These are phyloP conservation scores for Neurospora sp. DNA, from an alignment of 2,329 filamentous ascomycete genomes.

Conservation along the genomic window DNA sequence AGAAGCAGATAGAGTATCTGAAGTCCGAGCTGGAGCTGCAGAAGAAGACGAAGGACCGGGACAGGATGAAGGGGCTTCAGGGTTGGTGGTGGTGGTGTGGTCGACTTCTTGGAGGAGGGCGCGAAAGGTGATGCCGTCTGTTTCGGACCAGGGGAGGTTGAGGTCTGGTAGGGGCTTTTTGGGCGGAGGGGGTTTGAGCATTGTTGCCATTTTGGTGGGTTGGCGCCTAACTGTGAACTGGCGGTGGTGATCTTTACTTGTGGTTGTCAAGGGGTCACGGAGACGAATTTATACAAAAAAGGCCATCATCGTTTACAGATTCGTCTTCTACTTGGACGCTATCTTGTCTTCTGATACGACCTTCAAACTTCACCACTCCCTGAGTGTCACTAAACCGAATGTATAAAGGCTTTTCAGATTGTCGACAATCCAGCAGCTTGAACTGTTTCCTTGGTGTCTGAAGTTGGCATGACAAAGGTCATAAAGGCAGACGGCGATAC, in stretches of 20 bases:
- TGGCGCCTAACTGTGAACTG: neutral
- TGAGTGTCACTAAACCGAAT: neutral
- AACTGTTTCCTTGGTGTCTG: neutral
- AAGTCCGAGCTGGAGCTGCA: neutral
- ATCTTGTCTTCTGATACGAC: neutral
- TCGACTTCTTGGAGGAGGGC: neutral
- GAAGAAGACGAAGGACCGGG: neutral
- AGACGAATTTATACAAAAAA: too few species aligned
- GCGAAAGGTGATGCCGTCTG: neutral
- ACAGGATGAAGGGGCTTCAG: neutral
- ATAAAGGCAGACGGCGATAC: neutral
- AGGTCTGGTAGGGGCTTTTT: neutral
- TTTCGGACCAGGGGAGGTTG: neutral
- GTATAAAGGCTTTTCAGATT: neutral
- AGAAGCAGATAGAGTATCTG: too few species aligned
- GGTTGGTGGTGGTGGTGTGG: neutral
- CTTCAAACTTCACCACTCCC: neutral
- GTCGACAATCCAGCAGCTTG: neutral
- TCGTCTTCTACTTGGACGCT: too few species aligned
- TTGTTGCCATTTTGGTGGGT: neutral
- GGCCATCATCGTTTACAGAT: too few species aligned
- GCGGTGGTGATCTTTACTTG: neutral
- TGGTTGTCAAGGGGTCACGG: too few species aligned
- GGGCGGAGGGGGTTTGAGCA: neutral
- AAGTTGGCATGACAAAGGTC: neutral